These are phyloP conservation scores for Auricularia cornea DNA, from an alignment of 768 basidiomycete species.

Conservation along the genomic window DNA sequence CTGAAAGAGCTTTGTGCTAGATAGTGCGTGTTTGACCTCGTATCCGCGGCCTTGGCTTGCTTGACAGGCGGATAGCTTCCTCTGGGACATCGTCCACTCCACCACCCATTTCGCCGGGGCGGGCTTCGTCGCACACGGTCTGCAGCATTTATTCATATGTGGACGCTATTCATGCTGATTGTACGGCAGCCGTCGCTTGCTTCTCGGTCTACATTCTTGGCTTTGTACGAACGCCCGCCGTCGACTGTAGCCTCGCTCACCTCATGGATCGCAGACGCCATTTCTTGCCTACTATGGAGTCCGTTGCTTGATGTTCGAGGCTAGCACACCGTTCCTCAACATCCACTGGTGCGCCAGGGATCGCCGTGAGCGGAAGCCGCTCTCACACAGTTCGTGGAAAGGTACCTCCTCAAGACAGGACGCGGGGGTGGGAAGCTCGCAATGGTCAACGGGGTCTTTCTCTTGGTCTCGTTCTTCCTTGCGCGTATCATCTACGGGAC, in stretches of 20 bases:
- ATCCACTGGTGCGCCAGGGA: conserved; percentile 61
- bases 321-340: conserved; percentile 82
- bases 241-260: conserved; percentile 5
- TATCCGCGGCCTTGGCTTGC: background rate
- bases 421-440: conserved; percentile 62
- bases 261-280: conserved; percentile 39
- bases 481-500: conserved; percentile 66
- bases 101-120: conserved; percentile 57
- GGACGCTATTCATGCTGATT: conserved; percentile 3
- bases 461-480: conserved; percentile 60
- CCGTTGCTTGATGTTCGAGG: conserved; percentile 78
- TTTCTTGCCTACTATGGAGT: conserved; percentile 74
- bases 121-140: conserved; percentile 73
- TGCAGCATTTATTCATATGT: background rate
- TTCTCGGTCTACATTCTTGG: conserved; percentile 54
- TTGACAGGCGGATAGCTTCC: conserved; percentile 48
- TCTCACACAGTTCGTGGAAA: too few relatives aligned
- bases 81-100: conserved; percentile 75
- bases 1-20: too few relatives aligned
- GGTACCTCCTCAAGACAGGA: conserved; percentile 72
- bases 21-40: conserved; percentile 1
- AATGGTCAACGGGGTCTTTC: conserved; percentile 59
- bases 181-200: conserved; percentile 46
- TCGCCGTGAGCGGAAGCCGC: too few relatives aligned
- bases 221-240: conserved; percentile 44